Evolutionary conservation across 2,329 filamentous ascomycete genomes (phyloP).

Genomic region (Plectosphaerella plurivora): DNA sequence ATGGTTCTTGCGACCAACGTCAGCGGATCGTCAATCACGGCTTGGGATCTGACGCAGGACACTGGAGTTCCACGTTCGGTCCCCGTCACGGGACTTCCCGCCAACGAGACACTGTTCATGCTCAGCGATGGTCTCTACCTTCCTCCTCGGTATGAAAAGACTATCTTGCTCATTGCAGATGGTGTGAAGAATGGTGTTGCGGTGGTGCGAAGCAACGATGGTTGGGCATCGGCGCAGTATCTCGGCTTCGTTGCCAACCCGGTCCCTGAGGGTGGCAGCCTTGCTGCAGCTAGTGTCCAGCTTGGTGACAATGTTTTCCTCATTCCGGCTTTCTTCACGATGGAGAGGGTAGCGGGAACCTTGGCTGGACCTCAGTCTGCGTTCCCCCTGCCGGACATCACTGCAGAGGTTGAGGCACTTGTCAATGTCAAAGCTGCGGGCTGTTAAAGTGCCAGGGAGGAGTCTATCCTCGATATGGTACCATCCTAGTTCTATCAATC

Average conservation of each 20-base stretch:
- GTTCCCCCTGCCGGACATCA: too few species aligned
- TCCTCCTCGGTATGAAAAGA: slow-evolving; percentile 25
- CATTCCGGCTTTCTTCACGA: too few species aligned
- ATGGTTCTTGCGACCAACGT: slow-evolving; percentile 10
- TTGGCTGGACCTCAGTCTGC: too few species aligned
- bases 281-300: too few species aligned
- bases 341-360: too few species aligned
- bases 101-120: not conserved
- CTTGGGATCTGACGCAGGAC: slow-evolving; percentile 12
- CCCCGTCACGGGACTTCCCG: slow-evolving; percentile 9
- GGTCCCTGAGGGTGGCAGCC: too few species aligned
- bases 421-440: too few species aligned
- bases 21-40: slow-evolving; percentile 8
- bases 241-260: slow-evolving; percentile 23
- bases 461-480: too few species aligned
- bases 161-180: slow-evolving; percentile 26
- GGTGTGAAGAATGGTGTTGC: slow-evolving; percentile 22
- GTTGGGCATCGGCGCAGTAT: slow-evolving; percentile 29
- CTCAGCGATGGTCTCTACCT: slow-evolving; percentile 24
- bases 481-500: too few species aligned
- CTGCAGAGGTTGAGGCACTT: too few species aligned
- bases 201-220: slow-evolving; percentile 29
- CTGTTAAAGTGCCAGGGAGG: too few species aligned
- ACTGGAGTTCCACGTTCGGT: slow-evolving; percentile 6
- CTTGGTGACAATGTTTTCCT: too few species aligned